phyloP scores from a whole-genome alignment of 2,329 filamentous ascomycete species.

The Alternaria arborescens region DNA sequence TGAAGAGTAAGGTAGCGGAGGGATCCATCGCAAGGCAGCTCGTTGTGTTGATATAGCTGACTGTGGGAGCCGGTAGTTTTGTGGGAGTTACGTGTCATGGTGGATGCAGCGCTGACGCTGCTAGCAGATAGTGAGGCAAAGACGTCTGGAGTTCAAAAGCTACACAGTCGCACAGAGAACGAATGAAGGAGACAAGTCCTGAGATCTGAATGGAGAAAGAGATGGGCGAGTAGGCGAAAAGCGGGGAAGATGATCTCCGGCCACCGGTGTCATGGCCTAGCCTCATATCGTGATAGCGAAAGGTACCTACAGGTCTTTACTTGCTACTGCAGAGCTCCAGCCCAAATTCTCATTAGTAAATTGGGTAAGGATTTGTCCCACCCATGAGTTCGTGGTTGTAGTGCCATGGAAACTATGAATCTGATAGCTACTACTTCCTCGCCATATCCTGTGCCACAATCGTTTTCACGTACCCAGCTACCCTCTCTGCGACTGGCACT shows the following conservation, averaged over 20 bases:
- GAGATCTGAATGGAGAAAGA: background rate
- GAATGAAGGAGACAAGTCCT: background rate
- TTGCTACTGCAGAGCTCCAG: background rate
- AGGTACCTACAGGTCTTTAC: background rate
- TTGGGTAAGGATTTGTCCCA: background rate
- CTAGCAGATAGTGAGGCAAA: background rate
- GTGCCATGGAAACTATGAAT: background rate
- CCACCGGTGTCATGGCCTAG: background rate
- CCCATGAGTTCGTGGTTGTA: background rate
- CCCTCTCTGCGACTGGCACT: conserved; percentile 60
- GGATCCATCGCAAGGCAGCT: conserved; percentile 5
- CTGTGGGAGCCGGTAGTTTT: background rate
- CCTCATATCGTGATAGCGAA: background rate
- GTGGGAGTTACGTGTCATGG: background rate
- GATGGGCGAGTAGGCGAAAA: background rate
- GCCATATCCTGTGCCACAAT: conserved; percentile 45
- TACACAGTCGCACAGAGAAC: background rate
- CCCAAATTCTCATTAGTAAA: background rate
- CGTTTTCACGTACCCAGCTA: conserved; percentile 58
- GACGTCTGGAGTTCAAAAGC: background rate
- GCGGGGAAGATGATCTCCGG: background rate
- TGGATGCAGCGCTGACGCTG: background rate
- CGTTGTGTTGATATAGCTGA: conserved; percentile 10
- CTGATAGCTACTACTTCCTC: conserved; percentile 6
- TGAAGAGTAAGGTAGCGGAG: conserved; percentile 14